A percentile compares a stretch with the other conserved stretches of the same genome.
Conservation (phyloP, 2,329 filamentous ascomycete genomes). For the Colletotrichum nymphaeae region DNA sequence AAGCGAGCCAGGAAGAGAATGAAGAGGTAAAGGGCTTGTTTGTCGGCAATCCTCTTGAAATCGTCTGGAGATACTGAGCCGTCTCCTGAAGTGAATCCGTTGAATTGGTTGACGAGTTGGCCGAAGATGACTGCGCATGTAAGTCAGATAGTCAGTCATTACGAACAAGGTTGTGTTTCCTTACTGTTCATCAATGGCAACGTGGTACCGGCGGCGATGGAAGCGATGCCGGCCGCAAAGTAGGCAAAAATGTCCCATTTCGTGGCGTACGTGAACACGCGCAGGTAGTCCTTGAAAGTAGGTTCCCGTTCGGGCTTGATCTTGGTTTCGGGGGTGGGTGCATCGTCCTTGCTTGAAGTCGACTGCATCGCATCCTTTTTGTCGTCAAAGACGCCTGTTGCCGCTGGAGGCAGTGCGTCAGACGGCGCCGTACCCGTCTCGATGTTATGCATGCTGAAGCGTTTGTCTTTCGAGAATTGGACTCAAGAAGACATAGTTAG, state of each 20-base stretch:
- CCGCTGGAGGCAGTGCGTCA: not conserved
- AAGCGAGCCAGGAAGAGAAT: constrained; percentile 77
- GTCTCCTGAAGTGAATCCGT: constrained; percentile 10
- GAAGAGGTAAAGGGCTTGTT: constrained; percentile 72
- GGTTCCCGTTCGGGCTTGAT: constrained; percentile 58
- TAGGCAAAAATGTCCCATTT: constrained; percentile 63
- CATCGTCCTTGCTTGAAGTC: constrained; percentile 38
- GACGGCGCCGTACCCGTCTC: not conserved
- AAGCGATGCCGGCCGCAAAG: constrained; percentile 57
- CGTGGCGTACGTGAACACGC: constrained; percentile 66
- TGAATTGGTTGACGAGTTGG: constrained; percentile 61
- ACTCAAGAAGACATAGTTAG: not conserved
- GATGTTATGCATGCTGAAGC: not conserved
- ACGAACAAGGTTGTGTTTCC: constrained; percentile 59
- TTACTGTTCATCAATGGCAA: constrained; percentile 66
- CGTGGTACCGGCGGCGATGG: constrained; percentile 64
- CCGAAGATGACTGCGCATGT: constrained; percentile 41
- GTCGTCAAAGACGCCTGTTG: constrained; percentile 3
- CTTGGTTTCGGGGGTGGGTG: constrained; percentile 47
- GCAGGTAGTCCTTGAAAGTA: constrained; percentile 57
- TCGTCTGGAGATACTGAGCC: constrained; percentile 44
- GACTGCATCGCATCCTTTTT: not conserved
- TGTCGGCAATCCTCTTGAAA: constrained; percentile 56
- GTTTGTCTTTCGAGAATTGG: not conserved
- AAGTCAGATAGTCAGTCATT: constrained; percentile 30